Base-by-base conservation (phyloP, 1,284 basidiomycete species). In the Schizophyllum commune region DNA sequence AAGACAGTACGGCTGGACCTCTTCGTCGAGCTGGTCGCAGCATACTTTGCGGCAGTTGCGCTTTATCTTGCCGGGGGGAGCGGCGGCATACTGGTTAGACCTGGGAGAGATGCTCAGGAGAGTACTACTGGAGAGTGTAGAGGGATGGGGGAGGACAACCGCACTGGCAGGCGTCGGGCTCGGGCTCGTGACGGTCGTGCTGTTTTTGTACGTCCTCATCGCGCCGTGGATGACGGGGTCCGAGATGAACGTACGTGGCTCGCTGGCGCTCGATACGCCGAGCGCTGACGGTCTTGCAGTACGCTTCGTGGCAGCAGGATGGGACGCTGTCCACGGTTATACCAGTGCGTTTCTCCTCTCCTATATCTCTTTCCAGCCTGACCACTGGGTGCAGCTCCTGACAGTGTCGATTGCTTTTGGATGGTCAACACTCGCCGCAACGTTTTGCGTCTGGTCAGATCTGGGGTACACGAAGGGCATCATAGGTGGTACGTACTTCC, bases 181-280 rank as follows among this genome's bases (percentile, higher is more conserved):
- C 22, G 86, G 83, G 13, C 68, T 79, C 20, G 71, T 83, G 27
- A 90, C 89, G 9, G 69, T 91, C 59, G 69, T 74, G 1, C 73
- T 91, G n/a, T 91, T 91, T 72, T 71, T 90, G 60, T 91, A 89
- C 66, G 79, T 91, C 39, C 71, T 91, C 11, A 69, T 86, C 55
- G 74, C 85, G 32, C 88, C 86, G 32, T 79, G 84, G 75, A 74
- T 87, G 22, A 79, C 80, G 62, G 88, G 86, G 8, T 77, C 82
- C 58, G 80, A 84, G 63, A 85, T 86, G 54, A 80, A 91, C 66
- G 89, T 91, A 71, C 65, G 85, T 77, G 32, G 52, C 53, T 47
- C 27, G 19, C 57, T 22, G 47, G 55, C 11, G 53, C 57, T 21
- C 55, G n/a, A 2, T 19, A 22, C 22, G 19, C 52, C 33, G 47